Conservation (phyloP, 2,329 filamentous ascomycete species). For the Fusarium concolor region DNA sequence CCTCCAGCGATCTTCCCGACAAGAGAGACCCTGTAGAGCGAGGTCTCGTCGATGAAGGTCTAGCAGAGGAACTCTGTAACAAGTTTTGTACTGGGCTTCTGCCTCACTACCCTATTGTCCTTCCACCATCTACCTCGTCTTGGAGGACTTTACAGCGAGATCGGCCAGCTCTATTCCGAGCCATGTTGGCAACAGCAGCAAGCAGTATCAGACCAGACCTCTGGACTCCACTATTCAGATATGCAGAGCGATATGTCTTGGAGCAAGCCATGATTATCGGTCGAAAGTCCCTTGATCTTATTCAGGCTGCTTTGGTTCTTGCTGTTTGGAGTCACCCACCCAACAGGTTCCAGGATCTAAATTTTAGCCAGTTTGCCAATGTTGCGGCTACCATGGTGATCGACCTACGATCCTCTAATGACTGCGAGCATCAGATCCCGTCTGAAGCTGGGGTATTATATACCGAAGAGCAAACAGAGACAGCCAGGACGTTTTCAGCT, state of each 20-base stretch:
- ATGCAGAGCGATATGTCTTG: slow-evolving; percentile 21
- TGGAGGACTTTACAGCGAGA: not conserved
- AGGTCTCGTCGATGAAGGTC: not conserved
- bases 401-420: slow-evolving; percentile 32
- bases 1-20: not conserved
- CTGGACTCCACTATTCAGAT: slow-evolving; percentile 18
- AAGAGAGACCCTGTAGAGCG: not conserved
- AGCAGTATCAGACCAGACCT: slow-evolving; percentile 14
- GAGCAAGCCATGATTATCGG: slow-evolving; percentile 28
- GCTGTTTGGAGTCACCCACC: slow-evolving; percentile 32
- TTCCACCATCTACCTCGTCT: not conserved
- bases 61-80: not conserved
- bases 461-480: not conserved
- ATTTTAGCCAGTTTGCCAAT: slow-evolving; percentile 32
- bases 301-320: slow-evolving; percentile 29
- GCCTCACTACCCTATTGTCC: not conserved
- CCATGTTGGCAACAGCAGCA: slow-evolving; percentile 13
- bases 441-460: not conserved
- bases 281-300: slow-evolving; percentile 29
- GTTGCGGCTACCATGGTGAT: slow-evolving; percentile 34
- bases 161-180: slow-evolving; percentile 22
- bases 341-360: slow-evolving; percentile 22
- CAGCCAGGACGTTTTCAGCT: not conserved
- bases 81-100: not conserved
- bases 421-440: slow-evolving; percentile 9